Base-by-base conservation (phyloP, 2,329 filamentous ascomycete species). In the Colletotrichum lini region DNA sequence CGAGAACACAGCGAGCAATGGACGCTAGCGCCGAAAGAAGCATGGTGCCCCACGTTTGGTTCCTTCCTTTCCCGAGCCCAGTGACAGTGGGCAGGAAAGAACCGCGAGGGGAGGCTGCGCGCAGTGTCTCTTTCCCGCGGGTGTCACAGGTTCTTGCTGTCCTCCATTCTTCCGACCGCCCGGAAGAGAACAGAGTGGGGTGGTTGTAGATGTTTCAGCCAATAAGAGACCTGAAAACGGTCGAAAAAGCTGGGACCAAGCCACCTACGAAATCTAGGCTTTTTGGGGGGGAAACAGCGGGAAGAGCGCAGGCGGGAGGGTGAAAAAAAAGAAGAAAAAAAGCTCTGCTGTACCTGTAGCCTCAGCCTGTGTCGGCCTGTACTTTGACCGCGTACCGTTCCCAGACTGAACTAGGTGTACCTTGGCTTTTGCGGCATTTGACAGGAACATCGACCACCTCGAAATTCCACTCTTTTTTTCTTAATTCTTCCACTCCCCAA, bases 381-480 rank as follows among this genome's bases (percentile, higher is more conserved):
- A n/a, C 47, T 45, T 57, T 44, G 54, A 57, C 54, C 54, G 54
- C 26, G 45, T 61, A 61, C 59, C 59, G 59, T 42, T 61, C 35
- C 59, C 58, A 56, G 44, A 61, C 58, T 38, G 13, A 23, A 44
- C 54, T 60, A 18, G 58, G 44, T 40, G 58, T 61, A 23, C 58
- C 58, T 61, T 61, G 58, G 8, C 40, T 61, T 54, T 71, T 68
- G 68, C 68, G 68, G 68, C 68, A 68, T 71, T 71, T 68, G 67
- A 61, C 67, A 35, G 38, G 21, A 54, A 66, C 56, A 47, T 45
- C 47, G 44, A 40, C 68, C 58, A 59, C 30, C 52, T 52, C 49
- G 52, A 42, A 64, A 71, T 68, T 40, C 65, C 65, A 71, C 65
- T 71, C 58, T 68, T 71, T 71, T 69, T 67, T 71, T 71, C 65